phyloP scores from a whole-genome alignment of 257 asterid species.

The Jasminum sambac region DNA sequence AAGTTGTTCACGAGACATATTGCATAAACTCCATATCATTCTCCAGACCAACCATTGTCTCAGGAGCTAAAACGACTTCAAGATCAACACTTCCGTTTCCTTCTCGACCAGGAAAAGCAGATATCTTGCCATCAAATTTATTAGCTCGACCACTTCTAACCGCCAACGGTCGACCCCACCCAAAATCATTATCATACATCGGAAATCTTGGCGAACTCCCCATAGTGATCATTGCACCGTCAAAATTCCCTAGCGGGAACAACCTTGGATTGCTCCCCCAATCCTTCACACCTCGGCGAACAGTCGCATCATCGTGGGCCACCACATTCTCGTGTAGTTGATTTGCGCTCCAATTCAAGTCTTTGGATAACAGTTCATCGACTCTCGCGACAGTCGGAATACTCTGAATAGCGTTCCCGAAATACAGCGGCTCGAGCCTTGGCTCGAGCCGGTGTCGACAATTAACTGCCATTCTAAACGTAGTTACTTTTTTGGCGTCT shows the following conservation, averaged over 20 bases:
- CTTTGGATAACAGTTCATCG: conserved; percentile 56
- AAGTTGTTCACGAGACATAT: conserved; percentile 43
- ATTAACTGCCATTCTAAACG: conserved; percentile 92
- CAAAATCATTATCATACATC: conserved; percentile 92
- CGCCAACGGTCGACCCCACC: conserved; percentile 88
- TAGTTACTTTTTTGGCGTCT: conserved; percentile 50
- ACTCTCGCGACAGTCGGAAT: conserved; percentile 63
- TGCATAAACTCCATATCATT: conserved; percentile 79
- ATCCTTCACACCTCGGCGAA: conserved; percentile 69
- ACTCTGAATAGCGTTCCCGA: conserved; percentile 87
- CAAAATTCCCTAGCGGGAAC: conserved; percentile 86
- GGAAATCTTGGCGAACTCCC: conserved; percentile 99
- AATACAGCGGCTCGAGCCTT: conserved; percentile 63
- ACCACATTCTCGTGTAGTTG: conserved; percentile 70
- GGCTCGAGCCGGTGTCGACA: conserved; percentile 84
- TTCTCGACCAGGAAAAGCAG: conserved; percentile 80
- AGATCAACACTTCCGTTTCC: conserved; percentile 89
- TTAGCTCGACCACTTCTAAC: conserved; percentile 88
- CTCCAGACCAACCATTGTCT: conserved; percentile 69
- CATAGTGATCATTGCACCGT: conserved; percentile 96
- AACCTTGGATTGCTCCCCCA: conserved; percentile 81
- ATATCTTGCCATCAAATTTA: conserved; percentile 92
- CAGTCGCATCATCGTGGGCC: conserved; percentile 64
- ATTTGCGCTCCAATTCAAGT: conserved; percentile 61
- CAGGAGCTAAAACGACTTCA: conserved; percentile 84